Base-by-base conservation (phyloP, 495 filamentous ascomycete species). In the Symbiotaphrina buchneri region DNA sequence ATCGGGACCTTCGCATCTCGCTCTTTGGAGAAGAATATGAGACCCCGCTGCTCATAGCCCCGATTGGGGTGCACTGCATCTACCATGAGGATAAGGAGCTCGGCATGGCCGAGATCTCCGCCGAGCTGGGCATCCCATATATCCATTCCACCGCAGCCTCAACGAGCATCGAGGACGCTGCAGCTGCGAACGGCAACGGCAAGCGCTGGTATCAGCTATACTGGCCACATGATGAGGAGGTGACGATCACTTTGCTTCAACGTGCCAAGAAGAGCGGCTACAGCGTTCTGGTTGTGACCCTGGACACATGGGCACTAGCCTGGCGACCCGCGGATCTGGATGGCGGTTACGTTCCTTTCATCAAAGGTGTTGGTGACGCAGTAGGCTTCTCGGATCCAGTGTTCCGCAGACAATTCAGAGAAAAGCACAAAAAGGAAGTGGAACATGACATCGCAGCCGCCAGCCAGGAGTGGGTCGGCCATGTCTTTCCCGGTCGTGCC, bases 261-360 rank as follows among this genome's bases (percentile, higher is more conserved):
- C 63, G 73, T 15, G 74, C 72, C 1, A 65, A 65, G 31, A 54
- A 55, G n/a, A 44, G 52, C 8, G 67, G 67, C 0, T 74, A 53
- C 44, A 46, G 45, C 11, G 65, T 59, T 10, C 46, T 73, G 4
- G 54, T 74, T 25, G 58, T 77, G 0, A 75, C 71, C 1, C 52
- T 75, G 0, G 71, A 77, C 45, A 71, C 65, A 1, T 67, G 54
- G 31, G 53, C 51, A 6, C 47, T 73, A 20, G 50, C 55, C 8
- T 73, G 68, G 72, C 54, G 71, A 27, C 74, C 70, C 0, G 54
- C 51, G 1, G 72, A 78, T 43, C 52, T 78, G 16, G 71, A 76
- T 39, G 59, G 61, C 18, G 71, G 54, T 18, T 74, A 64, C 30
- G 39, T 59, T 5, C 61, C 65, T 47, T 45, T 74, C 52, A 26